A percentile compares a stretch with the other conserved stretches of the same genome.
These are phyloP conservation scores for Talaromyces marneffei DNA, from an alignment of 2,329 filamentous ascomycete species.

Conservation along the genomic window DNA sequence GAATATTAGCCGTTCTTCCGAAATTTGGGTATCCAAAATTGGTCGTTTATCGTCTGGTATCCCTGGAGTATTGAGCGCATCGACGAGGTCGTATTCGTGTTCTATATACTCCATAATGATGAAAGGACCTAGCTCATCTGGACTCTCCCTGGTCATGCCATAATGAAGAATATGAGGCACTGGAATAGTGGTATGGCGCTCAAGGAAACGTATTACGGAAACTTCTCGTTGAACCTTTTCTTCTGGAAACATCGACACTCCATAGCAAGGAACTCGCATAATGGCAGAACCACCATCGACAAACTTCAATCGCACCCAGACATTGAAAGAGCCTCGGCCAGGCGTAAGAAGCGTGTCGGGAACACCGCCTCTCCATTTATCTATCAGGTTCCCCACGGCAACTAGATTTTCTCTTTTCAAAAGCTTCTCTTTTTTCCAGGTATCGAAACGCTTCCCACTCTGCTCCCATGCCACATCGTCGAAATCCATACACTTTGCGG, in stretches of 20 bases:
- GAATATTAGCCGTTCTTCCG: slow-evolving; percentile 27
- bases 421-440: slow-evolving; percentile 10
- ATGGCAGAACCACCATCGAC: slow-evolving; percentile 14
- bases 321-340: slow-evolving; percentile 20
- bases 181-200: slow-evolving; percentile 16
- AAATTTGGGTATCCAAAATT: slow-evolving; percentile 32
- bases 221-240: slow-evolving; percentile 22
- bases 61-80: slow-evolving; percentile 24
- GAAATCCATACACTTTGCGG: slow-evolving; percentile 16
- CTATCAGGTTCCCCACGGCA: slow-evolving; percentile 11
- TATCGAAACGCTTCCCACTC: slow-evolving; percentile 13
- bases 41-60: slow-evolving; percentile 21
- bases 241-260: slow-evolving; percentile 20
- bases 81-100: slow-evolving; percentile 18
- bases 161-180: slow-evolving; percentile 16
- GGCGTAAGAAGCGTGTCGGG: slow-evolving; percentile 11
- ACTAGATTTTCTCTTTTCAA: slow-evolving; percentile 8
- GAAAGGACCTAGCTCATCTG: slow-evolving; percentile 25
- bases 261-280: slow-evolving; percentile 20
- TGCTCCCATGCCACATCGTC: slow-evolving; percentile 18
- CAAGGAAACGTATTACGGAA: slow-evolving; percentile 16
- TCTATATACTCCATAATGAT: slow-evolving; percentile 33
- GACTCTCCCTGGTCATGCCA: slow-evolving; percentile 17
- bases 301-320: slow-evolving; percentile 20
- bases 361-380: slow-evolving; percentile 13